phyloP scores from a whole-genome alignment of 1,139 yeast species.

The Blastobotrys buckinghamii region DNA sequence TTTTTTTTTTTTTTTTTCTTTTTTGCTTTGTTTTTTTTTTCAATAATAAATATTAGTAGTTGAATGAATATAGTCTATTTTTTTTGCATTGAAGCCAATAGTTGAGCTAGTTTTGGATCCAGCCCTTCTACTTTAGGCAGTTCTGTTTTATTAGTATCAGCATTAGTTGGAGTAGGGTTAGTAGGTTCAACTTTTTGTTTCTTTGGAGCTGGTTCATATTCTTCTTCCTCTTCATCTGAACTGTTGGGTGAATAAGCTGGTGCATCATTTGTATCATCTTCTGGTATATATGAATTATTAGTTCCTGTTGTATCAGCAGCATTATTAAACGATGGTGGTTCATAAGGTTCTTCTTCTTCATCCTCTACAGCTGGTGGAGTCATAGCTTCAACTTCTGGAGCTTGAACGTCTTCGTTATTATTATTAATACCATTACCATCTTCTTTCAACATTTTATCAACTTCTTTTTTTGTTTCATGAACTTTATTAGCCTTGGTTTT shows the following conservation, averaged over 20 bases:
- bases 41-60: too few species aligned
- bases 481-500: conserved; percentile 38
- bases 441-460: conserved; percentile 39
- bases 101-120: conserved; percentile 31
- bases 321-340: neutral
- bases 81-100: conserved; percentile 22
- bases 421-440: too few species aligned
- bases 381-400: conserved; percentile 9
- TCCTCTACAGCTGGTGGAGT: conserved; percentile 17
- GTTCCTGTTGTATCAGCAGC: conserved; percentile 3
- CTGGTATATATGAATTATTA: conserved; percentile 4
- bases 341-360: conserved; percentile 6
- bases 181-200: conserved; percentile 27
- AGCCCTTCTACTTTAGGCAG: conserved; percentile 23
- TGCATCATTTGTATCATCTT: conserved; percentile 35
- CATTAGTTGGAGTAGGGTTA: conserved; percentile 25
- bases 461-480: conserved; percentile 41
- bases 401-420: conserved; percentile 23
- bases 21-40: too few species aligned
- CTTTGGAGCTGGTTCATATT: conserved; percentile 24
- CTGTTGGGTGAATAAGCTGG: conserved; percentile 36
- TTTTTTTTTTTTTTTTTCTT: too few species aligned
- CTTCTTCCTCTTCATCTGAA: conserved; percentile 32
- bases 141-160: conserved; percentile 22
- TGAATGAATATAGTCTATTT: too few species aligned